A percentile compares a stretch with the other conserved stretches of the same genome.
These are phyloP conservation scores for Clitoria ternatea DNA, from an alignment of 306 rosid species.

Conservation along the genomic window DNA sequence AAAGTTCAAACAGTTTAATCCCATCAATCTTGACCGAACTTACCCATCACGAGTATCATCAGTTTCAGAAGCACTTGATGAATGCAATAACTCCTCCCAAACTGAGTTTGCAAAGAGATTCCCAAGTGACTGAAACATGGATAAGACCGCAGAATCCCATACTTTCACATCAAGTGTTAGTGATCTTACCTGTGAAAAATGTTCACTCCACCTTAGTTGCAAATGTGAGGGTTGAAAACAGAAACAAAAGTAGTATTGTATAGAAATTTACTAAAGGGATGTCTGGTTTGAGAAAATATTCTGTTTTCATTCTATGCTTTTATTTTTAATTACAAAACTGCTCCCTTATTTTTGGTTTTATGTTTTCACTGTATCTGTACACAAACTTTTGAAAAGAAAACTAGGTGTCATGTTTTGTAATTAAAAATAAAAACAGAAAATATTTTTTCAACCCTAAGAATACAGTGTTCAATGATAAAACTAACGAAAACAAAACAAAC, in stretches of 20 bases:
- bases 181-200: slow-evolving; percentile 61
- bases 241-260: neutral
- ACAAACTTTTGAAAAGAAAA: too few relatives aligned
- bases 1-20: neutral
- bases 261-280: neutral
- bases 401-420: too few relatives aligned
- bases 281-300: too few relatives aligned
- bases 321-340: too few relatives aligned
- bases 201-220: slow-evolving; percentile 1
- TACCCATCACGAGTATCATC: slow-evolving; percentile 45
- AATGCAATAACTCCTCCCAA: slow-evolving; percentile 74
- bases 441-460: too few relatives aligned
- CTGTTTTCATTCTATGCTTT: too few relatives aligned
- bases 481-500: too few relatives aligned
- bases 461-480: too few relatives aligned
- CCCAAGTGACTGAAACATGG: slow-evolving; percentile 66
- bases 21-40: slow-evolving; percentile 20
- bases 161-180: slow-evolving; percentile 81
- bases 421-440: too few relatives aligned
- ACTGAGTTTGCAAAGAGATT: slow-evolving; percentile 67
- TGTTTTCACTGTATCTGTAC: too few relatives aligned
- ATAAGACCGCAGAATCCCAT: slow-evolving; percentile 67
- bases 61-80: slow-evolving; percentile 28
- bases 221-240: slow-evolving; percentile 1
- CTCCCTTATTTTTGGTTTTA: too few relatives aligned